Evolutionary conservation across 768 basidiomycete species (phyloP), one percentile per base, ranked within the genome.

Genomic region (Trametes cubensis): DNA sequence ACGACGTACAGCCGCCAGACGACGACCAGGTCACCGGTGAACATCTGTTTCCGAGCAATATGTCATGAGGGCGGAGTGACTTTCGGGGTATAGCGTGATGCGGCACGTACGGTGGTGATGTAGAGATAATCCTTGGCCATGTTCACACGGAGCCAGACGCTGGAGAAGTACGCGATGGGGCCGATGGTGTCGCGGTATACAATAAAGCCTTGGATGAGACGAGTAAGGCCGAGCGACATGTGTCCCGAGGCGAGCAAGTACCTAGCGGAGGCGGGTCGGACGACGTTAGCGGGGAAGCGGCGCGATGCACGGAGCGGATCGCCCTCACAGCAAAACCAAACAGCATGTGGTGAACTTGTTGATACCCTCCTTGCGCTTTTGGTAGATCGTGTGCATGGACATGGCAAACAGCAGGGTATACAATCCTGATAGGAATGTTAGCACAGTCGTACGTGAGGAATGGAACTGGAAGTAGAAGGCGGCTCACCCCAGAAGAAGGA

Each of bases 71-170:
- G 30, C 11, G 23, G 54, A n/a, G 30, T 23, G 13, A 21, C 14
- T 18, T 38, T 7, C n/a, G 15, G n/a, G 21, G 34, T 50, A 34
- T 34, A 34, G 15, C 7, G 26, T 20, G 17, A 20, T 13, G 20
- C 18, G 6, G 1, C 15, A 41, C 59, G n/a, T 58, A 65, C 63
- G 30, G 46, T 61, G 30, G 59, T 61, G 15, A 65, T 61, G 55
- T 65, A 65, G 8, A 65, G 40, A 25, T 62, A 42, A 34, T 65
- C 63, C 46, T 65, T 65, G 21, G 54, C 58, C 26, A 61, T 20
- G 53, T 65, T 65, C 17, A 65, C 23, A 18, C 28, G 59, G n/a
- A 34, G 20, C n/a, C 44, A 54, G 18, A 65, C 57, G 30, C 61
- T 45, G 44, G 60, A 49, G 41, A 65, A 58, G 60, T 61, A 65